Evolutionary conservation across 2,329 filamentous ascomycete genomes (phyloP), one percentile per base, ranked within the genome.

Genomic region (Drechmeria coniospora): DNA sequence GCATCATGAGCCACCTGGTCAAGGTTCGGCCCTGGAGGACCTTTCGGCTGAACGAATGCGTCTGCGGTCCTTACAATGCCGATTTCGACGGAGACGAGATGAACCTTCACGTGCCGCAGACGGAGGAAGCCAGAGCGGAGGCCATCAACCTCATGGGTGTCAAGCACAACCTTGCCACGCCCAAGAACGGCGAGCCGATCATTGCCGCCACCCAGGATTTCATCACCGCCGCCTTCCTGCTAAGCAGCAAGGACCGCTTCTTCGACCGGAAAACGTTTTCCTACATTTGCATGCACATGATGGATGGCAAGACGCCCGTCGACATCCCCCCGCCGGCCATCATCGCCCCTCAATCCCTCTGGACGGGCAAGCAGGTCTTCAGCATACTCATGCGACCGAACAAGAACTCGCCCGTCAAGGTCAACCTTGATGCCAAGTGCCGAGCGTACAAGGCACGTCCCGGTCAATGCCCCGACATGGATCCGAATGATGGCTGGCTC

Each of bases 141-240:
- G 90, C 90, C 1, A 92, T 92, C 44, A 84, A 87, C 40, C 60
- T 98, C 26, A 98, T 98, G 90, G 90, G 90, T 23, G 86, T 98
- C 31, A 93, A 94, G 56, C 75, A 95, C 61, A 98, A 98, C 49
- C 56, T 98, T 32, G 79, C 79, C 4, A 98, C 90, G 0, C 90
- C 90, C 1, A 94, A 94, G 54, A 95, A 95, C 56, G 90, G 90
- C 47, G 87, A 93, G 42, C 90, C 90, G 2, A 92, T 98, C 43
- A 95, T 98, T 57, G 84, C 86, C 12, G 87, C 90, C n/a, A 98
- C 92, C 17, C 90, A 98, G 46, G 90, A 98, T 63, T 98, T 98
- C 57, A 95, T 98, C 43, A 95, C 87, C 15, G 86, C 86, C 4
- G 81, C 90, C 0, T 98, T 84, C 47, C 59, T 95, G 4, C 63